Base-by-base conservation (phyloP, 2,329 filamentous ascomycete genomes). In the Colletotrichum orchidophilum region DNA sequence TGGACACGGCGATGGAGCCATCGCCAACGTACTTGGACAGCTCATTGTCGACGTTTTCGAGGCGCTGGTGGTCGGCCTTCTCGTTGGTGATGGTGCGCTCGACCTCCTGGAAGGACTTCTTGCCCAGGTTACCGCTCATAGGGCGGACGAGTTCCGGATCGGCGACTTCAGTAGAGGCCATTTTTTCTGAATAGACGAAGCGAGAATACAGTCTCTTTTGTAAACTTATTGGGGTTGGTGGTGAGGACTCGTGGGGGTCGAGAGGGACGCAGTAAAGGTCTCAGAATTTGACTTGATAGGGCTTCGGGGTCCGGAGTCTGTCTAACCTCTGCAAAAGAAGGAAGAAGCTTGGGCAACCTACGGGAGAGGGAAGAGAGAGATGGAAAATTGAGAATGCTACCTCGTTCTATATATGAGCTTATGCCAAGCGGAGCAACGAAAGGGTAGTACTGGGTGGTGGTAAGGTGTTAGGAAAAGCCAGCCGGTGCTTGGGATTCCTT, bases 1-100 rank as follows among this genome's bases (percentile, higher is more conserved):
- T 81, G 3, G 86, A 84, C 75, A 94, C 90, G 2, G 87, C 81
- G 60, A 93, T 82, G 6, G 82, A 83, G 21, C 78, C 85, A 24
- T 86, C 85, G 24, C 85, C 85, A 31, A 90, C 88, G 81, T 95
- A 95, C 78, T 91, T 87, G 60, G 91, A 91, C 46, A 95, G 83
- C 81, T 95, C 93, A 66, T 87, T 85, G 80, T 95, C 93, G 66
- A 94, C 86, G 52, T 74, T 63, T 3, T 69, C 73, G 46, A 67
- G 68, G 35, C 72, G 72, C 26, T 72, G 70, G 63, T 66, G 62
- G 46, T 71, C 52, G 59, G 70, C 35, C 31, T 73, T 73, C 11
- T 73, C 63, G 58, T 67, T 39, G 15, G 73, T 70, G 21, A 29
- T 24, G 12, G 65, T 46, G 15, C 75, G 75, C 54, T 80, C 79